Evolutionary conservation across 2,329 filamentous ascomycete species (phyloP).

Genomic region (Ophiostoma montium): DNA sequence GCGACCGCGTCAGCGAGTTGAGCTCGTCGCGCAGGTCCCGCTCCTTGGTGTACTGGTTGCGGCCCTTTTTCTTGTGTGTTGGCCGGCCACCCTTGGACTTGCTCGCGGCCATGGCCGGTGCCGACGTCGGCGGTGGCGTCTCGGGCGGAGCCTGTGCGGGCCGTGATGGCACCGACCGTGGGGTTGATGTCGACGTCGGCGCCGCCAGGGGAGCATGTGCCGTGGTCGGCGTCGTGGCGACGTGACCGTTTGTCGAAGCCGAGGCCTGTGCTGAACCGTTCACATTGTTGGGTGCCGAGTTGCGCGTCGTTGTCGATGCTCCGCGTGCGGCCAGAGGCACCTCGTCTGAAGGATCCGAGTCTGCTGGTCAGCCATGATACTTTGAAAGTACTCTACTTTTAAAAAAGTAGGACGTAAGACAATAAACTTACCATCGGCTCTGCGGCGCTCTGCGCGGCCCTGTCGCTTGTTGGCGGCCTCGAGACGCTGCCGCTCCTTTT

Average conservation of each 20-base stretch:
- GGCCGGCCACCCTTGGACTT: constrained; percentile 49
- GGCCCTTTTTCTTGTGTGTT: constrained; percentile 52
- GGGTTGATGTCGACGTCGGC: constrained; percentile 15
- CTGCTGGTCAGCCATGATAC: constrained; percentile 38
- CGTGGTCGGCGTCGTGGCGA: constrained; percentile 2
- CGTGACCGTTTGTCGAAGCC: constrained; percentile 12
- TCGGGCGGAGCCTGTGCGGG: constrained; percentile 33
- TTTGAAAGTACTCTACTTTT: too few species aligned
- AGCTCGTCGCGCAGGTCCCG: constrained; percentile 44
- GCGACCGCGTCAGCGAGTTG: constrained; percentile 38
- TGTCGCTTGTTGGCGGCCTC: constrained; percentile 72
- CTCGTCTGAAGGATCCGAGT: constrained; percentile 62
- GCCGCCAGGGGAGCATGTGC: constrained; percentile 10
- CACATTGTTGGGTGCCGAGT: not conserved
- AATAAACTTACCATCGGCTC: constrained; percentile 39
- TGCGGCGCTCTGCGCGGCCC: constrained; percentile 65
- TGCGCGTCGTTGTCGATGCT: not conserved
- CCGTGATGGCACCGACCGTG: constrained; percentile 28
- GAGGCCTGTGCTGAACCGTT: constrained; percentile 7
- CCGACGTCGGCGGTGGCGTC: constrained; percentile 28
- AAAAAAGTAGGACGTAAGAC: too few species aligned
- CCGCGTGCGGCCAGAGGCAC: constrained; percentile 32
- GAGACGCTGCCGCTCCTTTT: constrained; percentile 57
- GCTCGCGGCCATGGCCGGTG: constrained; percentile 30
- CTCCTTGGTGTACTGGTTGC: constrained; percentile 74